Evolutionary conservation across 73 alveolate genomes (phyloP), one percentile per base, ranked within the genome.

Genomic region (Effrenium voratum): DNA sequence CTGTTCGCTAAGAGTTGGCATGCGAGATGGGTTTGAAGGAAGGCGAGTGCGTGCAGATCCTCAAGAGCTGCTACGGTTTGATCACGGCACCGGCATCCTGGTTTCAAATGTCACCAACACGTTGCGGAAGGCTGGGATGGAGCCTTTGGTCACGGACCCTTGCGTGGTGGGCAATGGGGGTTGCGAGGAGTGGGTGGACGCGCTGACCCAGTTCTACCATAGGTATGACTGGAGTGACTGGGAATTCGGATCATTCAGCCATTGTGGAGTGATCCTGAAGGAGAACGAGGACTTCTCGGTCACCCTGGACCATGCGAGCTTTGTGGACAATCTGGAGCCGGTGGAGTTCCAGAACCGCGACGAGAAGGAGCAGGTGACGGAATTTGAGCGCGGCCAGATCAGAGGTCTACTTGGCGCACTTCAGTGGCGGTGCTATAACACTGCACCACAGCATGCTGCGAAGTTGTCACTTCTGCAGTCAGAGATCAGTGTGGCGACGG

Each of bases 371-470:
- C 0, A 5, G 34, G 44, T 41, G 36, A 5, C 45, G 0, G 41
- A 22, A 0, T 32, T 5, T 0, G 94, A 85, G 66, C 45, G 12
- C 6, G 36, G 49, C 0, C 94, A 85, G 34, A 47, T 59, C 3
- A 5, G 94, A 0, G 94, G 63, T 0, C 52, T 85, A 10, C 49
- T 85, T 6, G 94, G 94, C 0, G 38, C 49, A 1, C 34, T 12
- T 0, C 81, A 85, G n/a, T 85, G 94, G 94, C 28, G 94, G 6
- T 80, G 52, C 26, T 55, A 55, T 16, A 80, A 85, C 8, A 38
- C 46, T 8, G 94, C 66, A 0, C 94, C 94, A 0, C 60, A 38
- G 0, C 94, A 85, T 15, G 81, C 81, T 2, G 94, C 94, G 0
- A 36, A 52, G 5, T 60, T 85, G 32, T 57, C 45, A 1, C 19